phyloP scores from a whole-genome alignment of 352 stramenopile genomes.

The Phytophthora litchii region DNA sequence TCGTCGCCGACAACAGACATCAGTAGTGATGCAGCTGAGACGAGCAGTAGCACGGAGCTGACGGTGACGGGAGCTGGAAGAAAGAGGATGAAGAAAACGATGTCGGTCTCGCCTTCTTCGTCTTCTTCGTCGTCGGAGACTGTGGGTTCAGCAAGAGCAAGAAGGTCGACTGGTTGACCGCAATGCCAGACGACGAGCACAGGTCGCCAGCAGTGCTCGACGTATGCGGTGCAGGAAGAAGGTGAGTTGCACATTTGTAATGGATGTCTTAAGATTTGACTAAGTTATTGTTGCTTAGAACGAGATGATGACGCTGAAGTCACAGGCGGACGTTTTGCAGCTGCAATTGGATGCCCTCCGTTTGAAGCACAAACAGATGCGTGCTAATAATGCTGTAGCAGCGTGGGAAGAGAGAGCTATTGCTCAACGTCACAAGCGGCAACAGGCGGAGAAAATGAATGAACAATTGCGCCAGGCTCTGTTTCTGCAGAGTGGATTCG shows the following conservation, averaged over 20 bases:
- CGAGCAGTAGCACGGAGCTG: constrained; percentile 6
- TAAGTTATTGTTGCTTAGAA: constrained; percentile 3
- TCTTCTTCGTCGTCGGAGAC: constrained; percentile 11
- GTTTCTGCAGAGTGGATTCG: constrained; percentile 33
- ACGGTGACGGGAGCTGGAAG: not conserved
- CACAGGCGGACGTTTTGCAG: constrained; percentile 46
- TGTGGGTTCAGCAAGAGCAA: constrained; percentile 8
- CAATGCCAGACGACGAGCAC: constrained; percentile 45
- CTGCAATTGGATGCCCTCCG: constrained; percentile 43
- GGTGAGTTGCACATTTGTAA: constrained; percentile 10
- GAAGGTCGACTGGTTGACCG: constrained; percentile 25
- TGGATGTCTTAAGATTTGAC: not conserved
- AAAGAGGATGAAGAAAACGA: constrained; percentile 20
- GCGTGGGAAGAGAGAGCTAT: constrained; percentile 55
- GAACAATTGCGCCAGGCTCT: constrained; percentile 35
- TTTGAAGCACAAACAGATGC: constrained; percentile 43
- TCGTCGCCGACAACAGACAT: constrained; percentile 6
- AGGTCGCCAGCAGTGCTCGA: constrained; percentile 54
- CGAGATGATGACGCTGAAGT: constrained; percentile 46
- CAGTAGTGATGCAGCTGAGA: constrained; percentile 12
- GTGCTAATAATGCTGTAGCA: constrained; percentile 25
- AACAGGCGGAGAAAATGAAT: constrained; percentile 34
- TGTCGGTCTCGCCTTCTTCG: constrained; percentile 8
- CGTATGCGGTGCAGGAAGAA: constrained; percentile 59
- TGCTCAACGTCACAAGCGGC: constrained; percentile 44